Conservation (phyloP, 2,329 filamentous ascomycete genomes). For the Malbranchea zuffiana region DNA sequence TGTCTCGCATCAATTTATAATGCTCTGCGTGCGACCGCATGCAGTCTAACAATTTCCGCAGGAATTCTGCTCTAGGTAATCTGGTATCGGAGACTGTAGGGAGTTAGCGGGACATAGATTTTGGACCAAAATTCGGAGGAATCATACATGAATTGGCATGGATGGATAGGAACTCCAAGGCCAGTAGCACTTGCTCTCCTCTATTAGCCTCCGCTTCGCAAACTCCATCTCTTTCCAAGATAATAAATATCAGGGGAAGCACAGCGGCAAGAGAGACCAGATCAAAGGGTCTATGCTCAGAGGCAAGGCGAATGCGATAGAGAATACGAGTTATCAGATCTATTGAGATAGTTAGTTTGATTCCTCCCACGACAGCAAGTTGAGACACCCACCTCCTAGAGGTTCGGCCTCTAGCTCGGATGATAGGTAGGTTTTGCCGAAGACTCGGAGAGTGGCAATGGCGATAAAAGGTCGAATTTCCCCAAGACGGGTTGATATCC, state of each 20-base stretch:
- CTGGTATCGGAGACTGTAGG: conserved; percentile 51
- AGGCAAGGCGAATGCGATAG: conserved; percentile 79
- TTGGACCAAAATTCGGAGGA: conserved; percentile 2
- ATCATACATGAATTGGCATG: conserved; percentile 64
- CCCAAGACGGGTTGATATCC: conserved; percentile 63
- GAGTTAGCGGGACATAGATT: conserved; percentile 14
- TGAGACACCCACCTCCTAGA: conserved; percentile 49
- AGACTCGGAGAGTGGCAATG: conserved; percentile 69
- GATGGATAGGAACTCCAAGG: conserved; percentile 77
- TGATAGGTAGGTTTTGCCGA: conserved; percentile 61
- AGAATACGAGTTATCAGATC: conserved; percentile 73
- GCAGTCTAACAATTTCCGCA: conserved; percentile 60
- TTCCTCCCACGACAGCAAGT: neutral
- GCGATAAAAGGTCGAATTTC: conserved; percentile 72
- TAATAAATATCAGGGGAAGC: conserved; percentile 66
- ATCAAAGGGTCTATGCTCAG: conserved; percentile 91
- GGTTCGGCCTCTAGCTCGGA: conserved; percentile 64
- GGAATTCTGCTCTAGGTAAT: conserved; percentile 63
- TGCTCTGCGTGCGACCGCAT: conserved; percentile 89
- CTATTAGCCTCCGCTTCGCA: conserved; percentile 56
- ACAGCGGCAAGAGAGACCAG: conserved; percentile 77
- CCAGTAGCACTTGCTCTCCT: conserved; percentile 77
- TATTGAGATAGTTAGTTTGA: conserved; percentile 14
- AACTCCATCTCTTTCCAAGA: conserved; percentile 70
- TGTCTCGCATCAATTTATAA: conserved; percentile 91